Evolutionary conservation across 1,139 yeast genomes (phyloP), one percentile per base, ranked within the genome.

Genomic region (Kurtzmaniella quercitrusa): DNA sequence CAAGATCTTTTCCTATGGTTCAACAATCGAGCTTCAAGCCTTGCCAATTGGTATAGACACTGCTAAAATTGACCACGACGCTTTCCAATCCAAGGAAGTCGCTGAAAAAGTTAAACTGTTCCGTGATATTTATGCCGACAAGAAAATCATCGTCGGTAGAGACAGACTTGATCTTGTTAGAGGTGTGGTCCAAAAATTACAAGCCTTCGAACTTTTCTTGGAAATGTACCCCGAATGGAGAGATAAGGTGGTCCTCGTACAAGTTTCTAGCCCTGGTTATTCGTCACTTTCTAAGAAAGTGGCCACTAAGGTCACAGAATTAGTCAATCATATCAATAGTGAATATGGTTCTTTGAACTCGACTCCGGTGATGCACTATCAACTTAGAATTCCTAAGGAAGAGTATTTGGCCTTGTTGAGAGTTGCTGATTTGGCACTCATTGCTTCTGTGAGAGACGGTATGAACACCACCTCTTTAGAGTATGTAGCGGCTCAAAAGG

Each of bases 401-500:
- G 98, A 93, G 61, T 94, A 93, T 60, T 71, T 87, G 49, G 96
- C 98, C 0, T 67, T 94, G 43, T 69, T 93, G 47, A 73, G 96
- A 49, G 93, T 82, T 12, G 98, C 98, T 0, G 98, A 93, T 59
- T 68, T 93, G 51, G 93, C 96, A 18, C 68, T 93, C 45, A 87
- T 88, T 48, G 88, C 97, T 0, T 84, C 95, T 2, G 84, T 91
- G 23, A 80, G 98, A 59, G 98, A 93, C 59, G 98, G 98, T 45
- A 89, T 93, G 88, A 93, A 89, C 64, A 89, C 97, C 11, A 93
- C 98, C 0, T 87, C 96, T 0, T 68, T 91, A 49, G 98, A 93
- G 61, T 93, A 82, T 61, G 95, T 91, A 35, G 81, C 91, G 26
- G 86, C 96, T 53, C 98, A 94, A 63, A 81, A 85, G 55, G 66